These are phyloP conservation scores for Solanum paucissectum DNA, from an alignment of 257 asterid genomes.

Conservation along the genomic window DNA sequence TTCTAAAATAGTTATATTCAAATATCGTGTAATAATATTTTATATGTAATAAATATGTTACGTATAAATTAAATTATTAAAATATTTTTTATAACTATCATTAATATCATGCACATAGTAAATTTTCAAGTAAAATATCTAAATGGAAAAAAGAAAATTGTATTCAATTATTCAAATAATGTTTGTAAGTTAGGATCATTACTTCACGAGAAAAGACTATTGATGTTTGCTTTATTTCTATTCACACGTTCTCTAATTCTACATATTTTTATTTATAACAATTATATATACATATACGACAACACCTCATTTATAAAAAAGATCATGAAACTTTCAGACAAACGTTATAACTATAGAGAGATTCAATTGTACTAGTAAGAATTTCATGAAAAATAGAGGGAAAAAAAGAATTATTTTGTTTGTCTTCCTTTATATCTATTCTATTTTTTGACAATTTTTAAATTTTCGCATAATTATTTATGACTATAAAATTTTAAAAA, in stretches of 20 bases:
- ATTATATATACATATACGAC: not conserved
- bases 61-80: no score
- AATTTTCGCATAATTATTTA: no score
- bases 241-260: not conserved
- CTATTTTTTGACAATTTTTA: not conserved
- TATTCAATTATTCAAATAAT: not conserved
- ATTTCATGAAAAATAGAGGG: not conserved
- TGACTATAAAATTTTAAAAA: fast-evolving
- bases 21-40: no score
- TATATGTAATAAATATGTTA: no score
- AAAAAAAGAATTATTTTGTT: no score
- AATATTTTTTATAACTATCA: not conserved
- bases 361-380: no score
- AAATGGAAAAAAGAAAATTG: not conserved
- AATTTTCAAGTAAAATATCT: not conserved
- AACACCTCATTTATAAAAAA: no score
- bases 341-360: fast-evolving
- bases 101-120: not conserved
- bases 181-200: not conserved
- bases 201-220: not conserved
- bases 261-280: not conserved
- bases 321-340: not conserved
- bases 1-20: not conserved
- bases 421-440: no score
- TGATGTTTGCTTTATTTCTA: not conserved